Conservation (phyloP, 768 basidiomycete species). For the Phaeotremella skinneri region DNA sequence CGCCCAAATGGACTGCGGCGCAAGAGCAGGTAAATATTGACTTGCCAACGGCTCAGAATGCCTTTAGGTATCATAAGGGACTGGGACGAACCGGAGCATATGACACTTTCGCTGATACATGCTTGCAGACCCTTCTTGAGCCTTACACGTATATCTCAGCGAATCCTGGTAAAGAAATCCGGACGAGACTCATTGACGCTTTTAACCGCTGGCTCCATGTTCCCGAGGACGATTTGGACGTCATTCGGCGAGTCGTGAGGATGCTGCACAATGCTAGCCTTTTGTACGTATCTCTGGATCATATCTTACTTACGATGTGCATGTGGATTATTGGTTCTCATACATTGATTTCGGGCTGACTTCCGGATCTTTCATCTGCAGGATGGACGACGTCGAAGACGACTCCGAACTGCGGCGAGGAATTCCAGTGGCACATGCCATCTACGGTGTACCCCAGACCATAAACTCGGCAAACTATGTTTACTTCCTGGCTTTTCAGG, state of each 20-base stretch:
- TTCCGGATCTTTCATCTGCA: slow-evolving; percentile 51
- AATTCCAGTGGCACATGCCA: slow-evolving; percentile 89
- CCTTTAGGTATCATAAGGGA: neutral
- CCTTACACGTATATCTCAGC: slow-evolving; percentile 80
- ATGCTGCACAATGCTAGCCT: slow-evolving; percentile 95
- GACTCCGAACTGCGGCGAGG: slow-evolving; percentile 83
- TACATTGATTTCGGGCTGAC: too few relatives aligned
- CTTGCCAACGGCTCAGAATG: neutral
- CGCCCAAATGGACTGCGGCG: slow-evolving; percentile 21
- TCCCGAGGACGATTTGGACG: slow-evolving; percentile 64
- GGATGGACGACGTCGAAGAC: slow-evolving; percentile 93
- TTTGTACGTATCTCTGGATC: slow-evolving; percentile 59
- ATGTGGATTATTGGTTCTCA: too few relatives aligned
- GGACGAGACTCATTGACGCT: slow-evolving; percentile 79
- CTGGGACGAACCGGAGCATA: neutral
- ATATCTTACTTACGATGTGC: neutral
- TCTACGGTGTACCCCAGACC: slow-evolving; percentile 93
- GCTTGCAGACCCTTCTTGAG: slow-evolving; percentile 66
- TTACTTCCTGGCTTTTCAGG: slow-evolving; percentile 88
- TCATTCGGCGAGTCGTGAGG: slow-evolving; percentile 77
- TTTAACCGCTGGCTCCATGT: slow-evolving; percentile 92
- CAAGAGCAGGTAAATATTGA: slow-evolving; percentile 25
- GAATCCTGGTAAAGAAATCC: slow-evolving; percentile 89
- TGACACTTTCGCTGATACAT: neutral
- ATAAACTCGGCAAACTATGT: slow-evolving; percentile 97